Base-by-base conservation (phyloP, 352 stramenopile species). In the Globisporangium lucens region DNA sequence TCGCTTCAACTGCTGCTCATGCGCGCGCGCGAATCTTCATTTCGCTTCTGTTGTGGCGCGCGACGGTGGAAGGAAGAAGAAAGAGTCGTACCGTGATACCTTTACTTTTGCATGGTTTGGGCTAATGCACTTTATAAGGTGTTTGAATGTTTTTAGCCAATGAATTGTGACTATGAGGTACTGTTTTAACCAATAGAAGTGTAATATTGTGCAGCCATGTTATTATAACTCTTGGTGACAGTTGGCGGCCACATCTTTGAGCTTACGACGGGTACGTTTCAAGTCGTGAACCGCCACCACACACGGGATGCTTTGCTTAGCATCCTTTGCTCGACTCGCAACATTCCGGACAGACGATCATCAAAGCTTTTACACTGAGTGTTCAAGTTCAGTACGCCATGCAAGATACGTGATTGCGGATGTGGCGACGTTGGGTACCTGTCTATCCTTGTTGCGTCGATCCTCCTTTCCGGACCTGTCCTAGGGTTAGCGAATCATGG, bases 21-120 rank as follows among this genome's bases (percentile, higher is more conserved):
- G 30, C 55, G 55, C 55, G 55, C 55, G 55, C 55, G 55, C 55
- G 33, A 61, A 30, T 61, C 30, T 61, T 20, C 55, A 61, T 61
- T 61, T 61, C 55, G 55, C 6, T 59, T 59, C 53, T 41, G 29
- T 15, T 24, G 53, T 59, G 29, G 53, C 53, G 53, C 53, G 53
- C 53, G 51, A 30, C 12, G 46, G 0, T n/a, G 27, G 6, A 59
- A 35, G 24, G 22, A 30, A 57, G 17, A 27, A 56, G n/a, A 29
- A n/a, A n/a, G 24, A 33, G 51, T 1, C 9, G 20, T 57, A 57
- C 51, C 35, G 51, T 57, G 24, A 24, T 22, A n/a, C 4, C 52
- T 22, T 30, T 36, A 4, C 7, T 58, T 13, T n/a, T n/a, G 27
- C 24, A 58, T 58, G 12, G 7, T 13, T 17, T 57, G 9, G 4